These are phyloP conservation scores for Tubosaeta brunneosetosa DNA, from an alignment of 768 basidiomycete genomes.

Conservation along the genomic window DNA sequence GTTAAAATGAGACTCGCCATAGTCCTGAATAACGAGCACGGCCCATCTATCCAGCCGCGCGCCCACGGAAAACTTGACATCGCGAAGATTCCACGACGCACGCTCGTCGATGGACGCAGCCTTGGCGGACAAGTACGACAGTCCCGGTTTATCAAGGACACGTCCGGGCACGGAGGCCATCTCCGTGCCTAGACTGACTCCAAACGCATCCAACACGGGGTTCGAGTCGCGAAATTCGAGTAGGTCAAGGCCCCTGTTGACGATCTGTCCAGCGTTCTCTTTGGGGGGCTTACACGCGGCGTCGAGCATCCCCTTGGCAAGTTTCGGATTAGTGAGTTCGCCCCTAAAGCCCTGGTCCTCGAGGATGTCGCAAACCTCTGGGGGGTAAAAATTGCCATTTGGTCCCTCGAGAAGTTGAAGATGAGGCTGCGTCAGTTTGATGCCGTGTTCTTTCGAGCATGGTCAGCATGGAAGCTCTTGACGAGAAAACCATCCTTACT, in stretches of 20 bases:
- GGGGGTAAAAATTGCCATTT: conserved; percentile 36
- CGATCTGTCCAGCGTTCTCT: conserved; percentile 42
- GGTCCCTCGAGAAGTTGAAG: conserved; percentile 39
- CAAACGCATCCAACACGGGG: conserved; percentile 38
- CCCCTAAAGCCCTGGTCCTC: conserved; percentile 39
- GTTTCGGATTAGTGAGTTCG: conserved; percentile 41
- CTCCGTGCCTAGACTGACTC: conserved; percentile 39
- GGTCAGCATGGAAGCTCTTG: background rate
- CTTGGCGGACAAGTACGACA: conserved; percentile 36
- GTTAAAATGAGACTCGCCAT: conserved; percentile 49
- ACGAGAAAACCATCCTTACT: conserved; percentile 28
- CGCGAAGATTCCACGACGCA: conserved; percentile 50
- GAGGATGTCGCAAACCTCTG: conserved; percentile 46
- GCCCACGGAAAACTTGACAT: conserved; percentile 55
- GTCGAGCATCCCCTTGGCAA: conserved; percentile 45
- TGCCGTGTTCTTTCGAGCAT: conserved; percentile 34
- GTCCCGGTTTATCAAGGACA: conserved; percentile 40
- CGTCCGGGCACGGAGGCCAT: conserved; percentile 55
- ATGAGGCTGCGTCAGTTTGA: conserved; percentile 31
- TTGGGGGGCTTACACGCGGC: conserved; percentile 45
- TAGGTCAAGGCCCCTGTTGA: conserved; percentile 35
- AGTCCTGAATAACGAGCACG: conserved; percentile 63
- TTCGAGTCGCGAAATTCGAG: conserved; percentile 37
- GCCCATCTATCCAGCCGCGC: conserved; percentile 57
- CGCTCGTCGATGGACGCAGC: conserved; percentile 32